Percentiles rank a stretch among this genome's conserved stretches.
Conservation (phyloP, 225 moss, liverwort and hornwort species). For the Bryum argenteum region DNA sequence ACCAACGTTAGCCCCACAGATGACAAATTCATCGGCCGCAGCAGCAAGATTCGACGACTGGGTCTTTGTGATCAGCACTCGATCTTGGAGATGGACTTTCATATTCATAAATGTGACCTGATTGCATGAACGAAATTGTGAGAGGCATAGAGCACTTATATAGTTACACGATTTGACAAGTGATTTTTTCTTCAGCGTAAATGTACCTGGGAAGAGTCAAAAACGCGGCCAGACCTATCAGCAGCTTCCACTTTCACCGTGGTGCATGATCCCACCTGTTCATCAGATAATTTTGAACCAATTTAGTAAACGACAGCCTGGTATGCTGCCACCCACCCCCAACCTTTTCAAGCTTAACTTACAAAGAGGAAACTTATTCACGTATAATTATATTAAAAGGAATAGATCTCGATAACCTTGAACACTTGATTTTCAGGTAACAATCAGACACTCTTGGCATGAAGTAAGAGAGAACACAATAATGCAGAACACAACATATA, state of each 20-base stretch:
- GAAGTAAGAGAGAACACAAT: neutral
- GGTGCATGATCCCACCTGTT: constrained; percentile 77
- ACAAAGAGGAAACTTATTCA: neutral
- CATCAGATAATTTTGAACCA: constrained; percentile 24
- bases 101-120: constrained; percentile 79
- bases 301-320: constrained; percentile 2
- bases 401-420: constrained; percentile 3
- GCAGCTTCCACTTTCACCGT: constrained; percentile 76
- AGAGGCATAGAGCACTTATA: constrained; percentile 23
- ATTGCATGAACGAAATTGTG: constrained; percentile 26
- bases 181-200: neutral
- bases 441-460: neutral
- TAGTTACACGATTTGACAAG: neutral
- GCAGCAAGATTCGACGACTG: constrained; percentile 32
- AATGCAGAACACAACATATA: neutral
- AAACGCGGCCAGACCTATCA: constrained; percentile 70
- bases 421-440: neutral
- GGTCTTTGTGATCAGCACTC: constrained; percentile 54
- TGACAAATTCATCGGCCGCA: constrained; percentile 61
- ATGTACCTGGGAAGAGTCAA: constrained; percentile 79
- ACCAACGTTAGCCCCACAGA: constrained; percentile 87
- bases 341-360: constrained; percentile 17
- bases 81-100: constrained; percentile 75
- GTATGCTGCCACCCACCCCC: constrained; percentile 13
- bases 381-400: constrained; percentile 5